Evolutionary conservation across 352 stramenopile genomes (phyloP), one percentile per base, ranked within the genome.

Genomic region (Phytopythium vexans): DNA sequence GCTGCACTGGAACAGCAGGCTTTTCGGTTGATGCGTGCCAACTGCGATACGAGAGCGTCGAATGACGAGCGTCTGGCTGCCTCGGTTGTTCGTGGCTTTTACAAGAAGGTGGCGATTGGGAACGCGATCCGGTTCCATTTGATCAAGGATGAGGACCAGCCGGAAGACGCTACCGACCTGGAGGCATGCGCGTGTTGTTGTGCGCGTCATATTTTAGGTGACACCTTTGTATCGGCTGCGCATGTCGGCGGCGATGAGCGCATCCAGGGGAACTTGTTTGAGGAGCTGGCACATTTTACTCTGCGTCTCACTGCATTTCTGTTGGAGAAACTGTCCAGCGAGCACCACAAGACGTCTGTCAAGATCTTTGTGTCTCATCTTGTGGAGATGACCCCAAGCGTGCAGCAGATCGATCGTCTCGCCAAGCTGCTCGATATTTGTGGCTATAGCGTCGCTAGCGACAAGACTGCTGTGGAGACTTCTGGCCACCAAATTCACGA

Each of bases 101-200:
- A 85, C 65, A 78, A 86, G 53, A 70, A 65, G 0, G 43, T 88
- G 45, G 72, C 70, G 36, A 51, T 86, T 39, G 57, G 66, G 15
- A 88, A 88, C 56, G 62, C 67, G 15, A 46, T 86, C n/a, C 56
- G 52, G 16, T 44, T 50, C 3, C 60, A 48, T 10, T 42, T 83
- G 32, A 27, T 77, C 40, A 47, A 62, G 6, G 48, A 60, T 4
- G 61, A 45, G 4, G 47, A 56, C 4, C 15, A 63, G 49, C 8
- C 35, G 3, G 54, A 66, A 41, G 50, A 66, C 21, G 41, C 43
- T 11, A 60, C 62, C 5, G 50, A 63, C 14, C 7, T 79, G 5
- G 70, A 81, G 45, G 54, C 46, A 1, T 79, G 73, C 49, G 52
- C 77, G 27, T 84, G 71, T 40, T 48, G 56, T 1, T 67, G 68